A percentile compares a stretch with the other conserved stretches of the same genome.
Conservation (phyloP, 2,329 filamentous ascomycete species). For the Teratosphaeria nubilosa region DNA sequence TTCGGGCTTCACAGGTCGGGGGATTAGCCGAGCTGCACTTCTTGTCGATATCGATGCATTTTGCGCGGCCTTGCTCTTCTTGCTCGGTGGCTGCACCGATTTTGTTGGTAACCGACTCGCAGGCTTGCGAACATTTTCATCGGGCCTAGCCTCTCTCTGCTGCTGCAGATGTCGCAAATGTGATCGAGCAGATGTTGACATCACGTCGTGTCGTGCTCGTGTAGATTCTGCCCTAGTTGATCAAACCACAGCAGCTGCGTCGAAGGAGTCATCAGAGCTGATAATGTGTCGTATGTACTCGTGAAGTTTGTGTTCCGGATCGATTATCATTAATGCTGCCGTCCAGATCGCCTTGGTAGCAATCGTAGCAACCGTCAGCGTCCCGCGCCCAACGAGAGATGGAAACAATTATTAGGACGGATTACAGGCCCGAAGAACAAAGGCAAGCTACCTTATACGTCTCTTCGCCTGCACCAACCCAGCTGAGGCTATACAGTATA, state of each 20-base stretch:
- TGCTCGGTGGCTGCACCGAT: neutral
- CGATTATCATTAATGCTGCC: neutral
- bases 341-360: slow-evolving; percentile 1
- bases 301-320: slow-evolving; percentile 5
- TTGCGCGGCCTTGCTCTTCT: slow-evolving; percentile 12
- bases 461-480: neutral
- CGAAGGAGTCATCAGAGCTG: slow-evolving; percentile 6
- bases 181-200: slow-evolving; percentile 10
- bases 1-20: slow-evolving; percentile 6
- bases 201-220: slow-evolving; percentile 3
- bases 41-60: slow-evolving; percentile 18
- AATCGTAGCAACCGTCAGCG: slow-evolving; percentile 11
- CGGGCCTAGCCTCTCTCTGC: neutral
- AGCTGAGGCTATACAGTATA: neutral
- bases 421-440: neutral
- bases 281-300: slow-evolving; percentile 3
- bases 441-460: slow-evolving; percentile 1
- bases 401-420: neutral
- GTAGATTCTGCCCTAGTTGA: neutral
- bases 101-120: slow-evolving; percentile 16
- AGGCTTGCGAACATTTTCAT: slow-evolving; percentile 3
- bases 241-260: neutral
- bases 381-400: slow-evolving; percentile 11
- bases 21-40: slow-evolving; percentile 13
- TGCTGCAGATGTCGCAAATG: slow-evolving; percentile 4